These are phyloP conservation scores for Rutstroemia sp. DNA, from an alignment of 2,329 filamentous ascomycete genomes.

Conservation along the genomic window DNA sequence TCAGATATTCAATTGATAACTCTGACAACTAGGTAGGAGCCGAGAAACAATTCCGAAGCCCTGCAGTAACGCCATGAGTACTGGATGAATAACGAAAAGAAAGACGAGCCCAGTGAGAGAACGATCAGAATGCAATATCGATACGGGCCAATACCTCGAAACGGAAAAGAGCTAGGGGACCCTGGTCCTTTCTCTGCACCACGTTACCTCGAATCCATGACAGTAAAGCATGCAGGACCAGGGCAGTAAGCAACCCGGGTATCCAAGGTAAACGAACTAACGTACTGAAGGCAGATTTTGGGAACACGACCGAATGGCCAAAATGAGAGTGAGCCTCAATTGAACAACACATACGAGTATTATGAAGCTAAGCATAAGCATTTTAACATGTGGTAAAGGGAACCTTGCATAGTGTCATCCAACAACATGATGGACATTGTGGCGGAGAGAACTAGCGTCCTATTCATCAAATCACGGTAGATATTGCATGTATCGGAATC, in stretches of 20 bases:
- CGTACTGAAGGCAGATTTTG: not conserved
- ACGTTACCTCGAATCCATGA: constrained; percentile 6
- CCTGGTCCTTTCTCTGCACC: constrained; percentile 10
- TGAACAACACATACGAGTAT: constrained; percentile 1
- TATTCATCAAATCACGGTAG: not conserved
- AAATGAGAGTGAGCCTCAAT: constrained; percentile 5
- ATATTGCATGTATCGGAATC: not conserved
- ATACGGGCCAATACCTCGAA: constrained; percentile 10
- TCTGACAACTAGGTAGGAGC: not conserved
- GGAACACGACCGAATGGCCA: not conserved
- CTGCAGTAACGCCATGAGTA: constrained; percentile 12
- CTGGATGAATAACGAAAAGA: constrained; percentile 12
- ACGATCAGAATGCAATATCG: constrained; percentile 4
- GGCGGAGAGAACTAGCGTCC: not conserved
- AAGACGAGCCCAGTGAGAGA: constrained; percentile 7
- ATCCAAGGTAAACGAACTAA: not conserved
- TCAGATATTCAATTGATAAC: not conserved
- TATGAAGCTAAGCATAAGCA: not conserved
- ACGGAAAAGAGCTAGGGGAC: constrained; percentile 24
- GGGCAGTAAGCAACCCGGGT: not conserved
- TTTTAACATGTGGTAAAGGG: not conserved
- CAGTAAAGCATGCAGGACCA: constrained; percentile 2
- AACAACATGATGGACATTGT: not conserved
- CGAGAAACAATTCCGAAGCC: constrained; percentile 12
- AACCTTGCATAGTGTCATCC: not conserved